Base-by-base conservation (phyloP, 73 alveolate species). In the Tetrahymena elliotti region DNA sequence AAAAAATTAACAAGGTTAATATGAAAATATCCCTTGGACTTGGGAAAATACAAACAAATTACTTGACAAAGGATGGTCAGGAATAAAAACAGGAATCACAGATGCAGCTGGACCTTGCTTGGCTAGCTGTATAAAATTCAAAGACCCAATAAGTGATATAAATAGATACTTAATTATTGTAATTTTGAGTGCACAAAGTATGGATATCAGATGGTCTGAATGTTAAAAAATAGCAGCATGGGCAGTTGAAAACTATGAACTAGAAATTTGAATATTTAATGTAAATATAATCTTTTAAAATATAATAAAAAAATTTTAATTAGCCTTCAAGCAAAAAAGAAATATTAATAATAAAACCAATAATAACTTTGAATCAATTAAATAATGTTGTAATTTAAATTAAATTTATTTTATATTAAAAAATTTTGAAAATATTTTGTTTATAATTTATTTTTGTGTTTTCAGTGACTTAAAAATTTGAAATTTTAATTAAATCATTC, bases 101-200 rank as follows among this genome's bases (percentile, higher is more conserved):
- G 97, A 95, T 7, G 93, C 95, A 9, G 98, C 98, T 47, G 98
- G 98, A 4, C 97, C 98, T 33, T 96, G 98, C 93, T 84, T 96
- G 20, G 95, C 96, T 18, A 96, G 97, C 88, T 68, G 88, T 10
- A 68, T 68, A 68, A 68, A 68, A 10, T 68, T 68, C 33, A 68
- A 31, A 31, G 88, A 68, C 6, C 88, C 88, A 27, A 31, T 68
- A 2, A 68, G 33, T 68, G 36, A 68, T 18, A 31, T 68, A 31
- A 68, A 68, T 68, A 68, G 88, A 24, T 68, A 31, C 20, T 68
- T 68, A 24, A 68, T 68, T 18, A 68, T 68, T 22, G 36, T 68
- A 68, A 68, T 68, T 4, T 31, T 68, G 22, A 68, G 38, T 68
- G 88, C 88, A 6, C n/a, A n/a, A 4, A 68, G 38, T 68, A 68